These are phyloP conservation scores for Dissophora ornata DNA, from an alignment of 192 early-diverging fungal species.

Conservation along the genomic window DNA sequence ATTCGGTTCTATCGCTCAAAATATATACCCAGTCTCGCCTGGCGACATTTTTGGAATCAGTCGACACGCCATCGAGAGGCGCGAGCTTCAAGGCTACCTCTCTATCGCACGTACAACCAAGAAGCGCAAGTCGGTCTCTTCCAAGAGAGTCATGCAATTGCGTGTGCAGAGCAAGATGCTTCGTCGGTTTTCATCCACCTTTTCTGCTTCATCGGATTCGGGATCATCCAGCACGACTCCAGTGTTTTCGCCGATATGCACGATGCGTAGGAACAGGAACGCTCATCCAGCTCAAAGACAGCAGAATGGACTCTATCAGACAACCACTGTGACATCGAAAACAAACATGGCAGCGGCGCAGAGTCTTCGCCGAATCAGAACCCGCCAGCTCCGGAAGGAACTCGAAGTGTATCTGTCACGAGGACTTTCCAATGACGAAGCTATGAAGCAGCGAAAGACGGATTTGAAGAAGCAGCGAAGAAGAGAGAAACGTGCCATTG, in stretches of 20 bases:
- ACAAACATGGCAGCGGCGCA: neutral
- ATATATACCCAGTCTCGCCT: conserved; percentile 36
- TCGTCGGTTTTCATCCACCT: neutral
- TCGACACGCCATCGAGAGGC: conserved; percentile 27
- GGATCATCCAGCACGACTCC: too few species aligned
- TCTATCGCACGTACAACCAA: conserved; percentile 21
- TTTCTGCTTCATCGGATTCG: neutral
- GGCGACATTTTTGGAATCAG: conserved; percentile 47
- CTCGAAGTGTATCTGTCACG: conserved; percentile 27
- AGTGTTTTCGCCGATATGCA: neutral
- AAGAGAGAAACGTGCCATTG: conserved; percentile 7
- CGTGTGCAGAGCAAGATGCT: conserved; percentile 20
- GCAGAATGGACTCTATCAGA: neutral
- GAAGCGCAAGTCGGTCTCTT: neutral
- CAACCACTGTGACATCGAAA: neutral
- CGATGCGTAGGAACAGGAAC: conserved; percentile 3
- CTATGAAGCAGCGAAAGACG: conserved; percentile 6
- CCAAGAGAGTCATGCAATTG: conserved; percentile 16
- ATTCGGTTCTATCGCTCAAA: conserved; percentile 19
- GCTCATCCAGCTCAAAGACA: neutral
- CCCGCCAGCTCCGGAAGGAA: conserved; percentile 26
- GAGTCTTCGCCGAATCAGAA: conserved; percentile 22
- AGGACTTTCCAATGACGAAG: conserved; percentile 30
- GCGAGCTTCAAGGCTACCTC: conserved; percentile 31
- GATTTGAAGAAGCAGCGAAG: conserved; percentile 14